phyloP scores from a whole-genome alignment of 306 rosid species.

The Boehmeria nivea region DNA sequence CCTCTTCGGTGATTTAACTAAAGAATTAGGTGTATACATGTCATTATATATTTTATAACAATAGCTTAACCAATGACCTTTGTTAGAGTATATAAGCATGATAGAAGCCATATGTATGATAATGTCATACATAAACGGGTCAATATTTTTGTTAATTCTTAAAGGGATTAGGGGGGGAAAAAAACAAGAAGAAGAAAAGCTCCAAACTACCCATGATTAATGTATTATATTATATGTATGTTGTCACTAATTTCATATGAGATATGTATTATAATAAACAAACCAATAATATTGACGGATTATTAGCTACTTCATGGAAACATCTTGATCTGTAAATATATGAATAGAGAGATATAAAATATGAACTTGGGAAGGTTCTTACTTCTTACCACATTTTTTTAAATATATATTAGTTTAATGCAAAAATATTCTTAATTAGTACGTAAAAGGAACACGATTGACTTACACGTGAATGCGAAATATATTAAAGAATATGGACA shows the following conservation, averaged over 20 bases:
- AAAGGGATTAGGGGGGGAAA: neutral
- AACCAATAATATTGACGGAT: neutral
- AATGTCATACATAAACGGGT: neutral
- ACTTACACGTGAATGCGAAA: constrained; percentile 8
- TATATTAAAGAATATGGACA: neutral
- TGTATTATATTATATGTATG: too few species aligned
- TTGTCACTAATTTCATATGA: neutral
- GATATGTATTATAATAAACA: neutral
- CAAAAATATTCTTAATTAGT: neutral
- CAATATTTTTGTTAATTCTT: neutral
- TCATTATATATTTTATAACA: constrained; percentile 11
- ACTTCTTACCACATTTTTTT: neutral
- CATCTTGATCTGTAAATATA: neutral
- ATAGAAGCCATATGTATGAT: too few species aligned
- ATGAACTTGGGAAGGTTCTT: constrained; percentile 5
- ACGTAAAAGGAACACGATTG: constrained; percentile 1
- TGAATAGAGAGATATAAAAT: neutral
- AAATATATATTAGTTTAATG: neutral
- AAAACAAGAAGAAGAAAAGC: neutral
- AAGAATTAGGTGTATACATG: constrained; percentile 25
- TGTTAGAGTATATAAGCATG: too few species aligned
- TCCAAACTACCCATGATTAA: neutral
- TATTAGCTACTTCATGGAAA: neutral
- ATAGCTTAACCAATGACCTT: constrained; percentile 20
- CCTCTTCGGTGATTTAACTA: constrained; percentile 19